Percentiles rank a stretch among this genome's conserved stretches.
Conservation (phyloP, 768 basidiomycete species). For the Suillus subaureus region DNA sequence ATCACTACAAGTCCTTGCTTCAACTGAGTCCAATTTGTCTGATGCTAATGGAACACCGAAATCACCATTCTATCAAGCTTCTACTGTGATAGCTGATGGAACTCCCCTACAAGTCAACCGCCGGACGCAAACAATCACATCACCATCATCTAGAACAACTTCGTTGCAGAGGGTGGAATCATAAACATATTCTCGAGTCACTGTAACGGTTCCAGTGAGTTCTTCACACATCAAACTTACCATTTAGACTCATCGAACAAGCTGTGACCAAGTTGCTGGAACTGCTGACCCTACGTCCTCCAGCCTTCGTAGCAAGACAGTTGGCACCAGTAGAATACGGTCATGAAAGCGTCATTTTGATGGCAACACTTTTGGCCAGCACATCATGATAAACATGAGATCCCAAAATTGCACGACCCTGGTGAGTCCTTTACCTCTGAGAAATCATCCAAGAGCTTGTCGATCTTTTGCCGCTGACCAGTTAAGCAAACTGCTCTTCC, state of each 20-base stretch:
- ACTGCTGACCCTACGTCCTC: not conserved
- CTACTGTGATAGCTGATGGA: not conserved
- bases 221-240: not conserved
- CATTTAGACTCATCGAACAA: not conserved
- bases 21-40: too few species aligned
- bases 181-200: not conserved
- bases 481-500: not conserved
- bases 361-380: not conserved
- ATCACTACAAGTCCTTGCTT: too few species aligned
- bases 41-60: not conserved
- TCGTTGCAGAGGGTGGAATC: not conserved
- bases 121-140: not conserved
- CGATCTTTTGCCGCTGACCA: not conserved
- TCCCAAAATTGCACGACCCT: not conserved
- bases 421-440: not conserved
- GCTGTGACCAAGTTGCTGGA: not conserved
- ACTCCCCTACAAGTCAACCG: not conserved
- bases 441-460: not conserved
- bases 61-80: too few species aligned
- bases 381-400: not conserved
- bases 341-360: not conserved
- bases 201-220: not conserved
- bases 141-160: not conserved
- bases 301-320: too few species aligned
- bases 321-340: not conserved